Base-by-base conservation (phyloP, 176 grass and related monocot genomes). In the Zizania latifolia region DNA sequence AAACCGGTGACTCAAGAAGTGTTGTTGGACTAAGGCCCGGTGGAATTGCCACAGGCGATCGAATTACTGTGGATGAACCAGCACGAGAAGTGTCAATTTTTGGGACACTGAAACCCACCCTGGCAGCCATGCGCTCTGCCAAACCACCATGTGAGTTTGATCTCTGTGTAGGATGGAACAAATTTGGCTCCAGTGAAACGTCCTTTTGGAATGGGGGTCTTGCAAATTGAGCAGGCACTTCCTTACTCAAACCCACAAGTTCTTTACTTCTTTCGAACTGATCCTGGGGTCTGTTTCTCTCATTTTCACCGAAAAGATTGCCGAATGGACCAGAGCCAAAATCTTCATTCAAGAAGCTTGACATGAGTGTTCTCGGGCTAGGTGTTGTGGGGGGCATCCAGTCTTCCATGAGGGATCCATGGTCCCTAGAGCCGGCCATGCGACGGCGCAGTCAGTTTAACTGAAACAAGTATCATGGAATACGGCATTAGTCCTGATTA, bases 11-110 rank as follows among this genome's bases (percentile, higher is more conserved):
- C 32, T 99, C 96, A 24, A 99, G 79, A 53, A 95, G 80, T 37
- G 80, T 74, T 38, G 89, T 92, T 57, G 96, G 96, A 73, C 96
- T 99, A 43, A 99, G 85, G 66, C 96, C 96, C 69, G 92, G 92
- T 57, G 96, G 92, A 79, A 99, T 99, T 39, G 89, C 84, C 71
- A 99, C 72, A 23, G 96, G 96, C 30, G 96, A 99, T 43, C 67
- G 53, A 70, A 74, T 79, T 61, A 83, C 79, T 22, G 81, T 50
- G 26, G 85, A 89, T 61, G 96, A 92, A 72, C 79, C 81, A 72
- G 86, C 72, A 43, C 82, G 72, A 76, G 81, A 85, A 15, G 84
- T 99, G 75, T 95, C 88, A 29, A 95, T 86, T 45, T 92, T 95
- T 0, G 87, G 70, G 32, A 99, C 60, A 77, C 86, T 92, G 45